phyloP scores from a whole-genome alignment of 1,284 basidiomycete species.

The Apiotrichum porosum region DNA sequence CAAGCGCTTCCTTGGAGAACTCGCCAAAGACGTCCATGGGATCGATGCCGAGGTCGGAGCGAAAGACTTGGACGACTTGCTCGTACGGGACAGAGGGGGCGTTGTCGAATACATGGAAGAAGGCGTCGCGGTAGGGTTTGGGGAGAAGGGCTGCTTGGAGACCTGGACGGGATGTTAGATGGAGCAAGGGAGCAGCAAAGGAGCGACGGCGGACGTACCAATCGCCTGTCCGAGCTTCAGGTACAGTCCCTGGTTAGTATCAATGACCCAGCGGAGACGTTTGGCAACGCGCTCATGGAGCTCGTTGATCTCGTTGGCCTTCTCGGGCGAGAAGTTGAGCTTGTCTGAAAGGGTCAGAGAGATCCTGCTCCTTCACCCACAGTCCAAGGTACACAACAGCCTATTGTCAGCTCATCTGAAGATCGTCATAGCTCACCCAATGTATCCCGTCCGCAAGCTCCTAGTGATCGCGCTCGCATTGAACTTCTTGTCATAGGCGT shows the following conservation, averaged over 20 bases:
- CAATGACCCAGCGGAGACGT: slow-evolving; percentile 68
- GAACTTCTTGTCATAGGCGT: slow-evolving; percentile 56
- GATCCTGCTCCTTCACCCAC: slow-evolving; percentile 17
- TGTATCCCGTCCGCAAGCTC: slow-evolving; percentile 63
- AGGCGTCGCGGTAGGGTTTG: slow-evolving; percentile 71
- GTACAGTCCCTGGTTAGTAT: slow-evolving; percentile 76
- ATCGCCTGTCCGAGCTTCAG: slow-evolving; percentile 71
- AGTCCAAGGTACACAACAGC: slow-evolving; percentile 44
- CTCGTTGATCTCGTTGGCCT: slow-evolving; percentile 62
- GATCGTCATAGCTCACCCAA: slow-evolving; percentile 50
- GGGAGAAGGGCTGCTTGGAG: slow-evolving; percentile 79
- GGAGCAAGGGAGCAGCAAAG: neutral
- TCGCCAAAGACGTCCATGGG: slow-evolving; percentile 69
- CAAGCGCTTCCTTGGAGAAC: slow-evolving; percentile 68
- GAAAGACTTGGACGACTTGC: slow-evolving; percentile 63
- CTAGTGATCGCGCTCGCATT: slow-evolving; percentile 65
- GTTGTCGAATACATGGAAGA: slow-evolving; percentile 74
- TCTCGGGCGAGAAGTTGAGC: slow-evolving; percentile 67
- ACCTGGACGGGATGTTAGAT: slow-evolving; percentile 53
- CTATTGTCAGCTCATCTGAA: slow-evolving; percentile 33
- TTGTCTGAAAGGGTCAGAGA: slow-evolving; percentile 54
- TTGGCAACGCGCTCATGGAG: slow-evolving; percentile 76
- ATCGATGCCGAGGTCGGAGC: slow-evolving; percentile 61
- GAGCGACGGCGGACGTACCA: slow-evolving; percentile 21
- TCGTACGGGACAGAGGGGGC: slow-evolving; percentile 75